Conservation (phyloP, 805 yeast species). For the Wickerhamomyces bovis region DNA sequence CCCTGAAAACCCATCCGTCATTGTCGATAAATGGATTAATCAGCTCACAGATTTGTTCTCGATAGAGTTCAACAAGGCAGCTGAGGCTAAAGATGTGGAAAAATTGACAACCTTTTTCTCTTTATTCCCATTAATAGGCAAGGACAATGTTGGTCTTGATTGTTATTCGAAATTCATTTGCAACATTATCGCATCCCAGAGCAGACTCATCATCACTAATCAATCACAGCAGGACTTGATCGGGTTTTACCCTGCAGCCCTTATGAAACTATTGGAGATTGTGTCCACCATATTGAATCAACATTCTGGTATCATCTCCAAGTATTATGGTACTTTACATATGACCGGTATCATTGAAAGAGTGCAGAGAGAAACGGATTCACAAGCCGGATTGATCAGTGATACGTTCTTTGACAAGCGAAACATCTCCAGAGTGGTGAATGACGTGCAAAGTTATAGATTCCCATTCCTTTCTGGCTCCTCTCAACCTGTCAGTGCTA, state of each 20-base stretch:
- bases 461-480: conserved; percentile 33
- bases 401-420: conserved; percentile 81
- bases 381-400: conserved; percentile 84
- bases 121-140: conserved; percentile 79
- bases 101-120: conserved; percentile 74
- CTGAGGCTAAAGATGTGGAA: conserved; percentile 57
- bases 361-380: conserved; percentile 83
- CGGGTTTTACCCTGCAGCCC: conserved; percentile 53
- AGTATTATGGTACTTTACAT: conserved; percentile 60
- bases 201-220: conserved; percentile 55
- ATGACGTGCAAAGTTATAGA: conserved; percentile 50
- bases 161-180: conserved; percentile 86
- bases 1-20: conserved; percentile 66
- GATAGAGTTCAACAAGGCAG: conserved; percentile 64
- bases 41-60: conserved; percentile 53
- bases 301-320: conserved; percentile 72
- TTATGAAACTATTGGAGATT: conserved; percentile 71
- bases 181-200: conserved; percentile 73
- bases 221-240: conserved; percentile 34
- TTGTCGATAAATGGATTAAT: conserved; percentile 52
- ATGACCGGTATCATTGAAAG: conserved; percentile 62
- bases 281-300: conserved; percentile 80
- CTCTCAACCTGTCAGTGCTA: conserved; percentile 3
- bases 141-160: conserved; percentile 62
- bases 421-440: conserved; percentile 47